phyloP scores from a whole-genome alignment of 2,329 filamentous ascomycete species.

The Hypoxylon sp. region DNA sequence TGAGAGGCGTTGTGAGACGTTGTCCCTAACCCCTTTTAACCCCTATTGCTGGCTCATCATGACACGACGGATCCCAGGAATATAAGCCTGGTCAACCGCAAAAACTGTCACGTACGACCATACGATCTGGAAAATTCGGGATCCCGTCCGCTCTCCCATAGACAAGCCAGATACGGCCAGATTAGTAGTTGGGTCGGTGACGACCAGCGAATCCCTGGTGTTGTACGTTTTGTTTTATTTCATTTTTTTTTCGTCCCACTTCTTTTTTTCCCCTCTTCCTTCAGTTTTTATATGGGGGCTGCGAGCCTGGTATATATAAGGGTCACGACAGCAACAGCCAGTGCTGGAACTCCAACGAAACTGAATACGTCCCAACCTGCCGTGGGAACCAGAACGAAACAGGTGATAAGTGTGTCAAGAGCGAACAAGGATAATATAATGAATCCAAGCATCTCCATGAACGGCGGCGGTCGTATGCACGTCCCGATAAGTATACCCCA shows the following conservation, averaged over 20 bases:
- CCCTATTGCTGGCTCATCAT: not conserved
- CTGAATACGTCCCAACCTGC: too few relatives aligned
- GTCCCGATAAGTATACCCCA: too few relatives aligned
- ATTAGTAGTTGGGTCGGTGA: not conserved
- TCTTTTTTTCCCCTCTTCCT: too few relatives aligned
- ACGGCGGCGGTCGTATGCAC: too few relatives aligned
- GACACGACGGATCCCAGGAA: not conserved
- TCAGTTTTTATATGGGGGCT: too few relatives aligned
- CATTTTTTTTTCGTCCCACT: not conserved
- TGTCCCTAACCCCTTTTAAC: not conserved
- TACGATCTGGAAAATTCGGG: conserved; percentile 23
- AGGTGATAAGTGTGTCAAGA: too few relatives aligned
- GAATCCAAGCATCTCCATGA: too few relatives aligned
- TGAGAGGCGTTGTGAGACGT: not conserved
- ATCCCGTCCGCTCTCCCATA: conserved; percentile 18
- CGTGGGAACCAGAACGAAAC: too few relatives aligned
- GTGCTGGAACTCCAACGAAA: too few relatives aligned
- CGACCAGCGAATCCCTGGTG: not conserved
- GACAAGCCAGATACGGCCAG: conserved; percentile 14
- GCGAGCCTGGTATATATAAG: too few relatives aligned
- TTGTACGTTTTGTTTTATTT: not conserved
- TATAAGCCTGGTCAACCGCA: not conserved
- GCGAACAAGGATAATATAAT: too few relatives aligned
- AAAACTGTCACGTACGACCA: conserved; percentile 17
- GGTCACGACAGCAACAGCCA: too few relatives aligned